Evolutionary conservation across 1,139 yeast genomes (phyloP).

Genomic region (Taphrina confusa): DNA sequence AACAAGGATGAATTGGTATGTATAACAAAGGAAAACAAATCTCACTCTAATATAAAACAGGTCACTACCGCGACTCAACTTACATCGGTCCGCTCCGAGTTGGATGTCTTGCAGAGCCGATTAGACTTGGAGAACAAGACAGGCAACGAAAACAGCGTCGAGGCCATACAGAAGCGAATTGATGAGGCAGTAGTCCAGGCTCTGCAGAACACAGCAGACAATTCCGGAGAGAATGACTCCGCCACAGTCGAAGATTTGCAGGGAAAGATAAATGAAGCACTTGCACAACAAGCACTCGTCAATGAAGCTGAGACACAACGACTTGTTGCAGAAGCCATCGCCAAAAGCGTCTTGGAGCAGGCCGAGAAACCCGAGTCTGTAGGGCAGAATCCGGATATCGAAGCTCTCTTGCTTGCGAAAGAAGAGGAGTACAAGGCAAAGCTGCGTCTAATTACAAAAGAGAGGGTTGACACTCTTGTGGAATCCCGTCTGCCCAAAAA

Average conservation of each 20-base stretch:
- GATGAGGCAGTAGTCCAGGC: constrained; percentile 40
- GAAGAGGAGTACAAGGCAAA: constrained; percentile 42
- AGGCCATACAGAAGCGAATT: constrained; percentile 41
- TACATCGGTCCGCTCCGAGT: constrained; percentile 2
- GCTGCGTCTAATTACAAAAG: constrained; percentile 39
- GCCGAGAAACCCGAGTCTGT: constrained; percentile 33
- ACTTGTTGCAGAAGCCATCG: constrained; percentile 41
- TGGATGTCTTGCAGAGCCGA: constrained; percentile 27
- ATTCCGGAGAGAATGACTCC: constrained; percentile 9
- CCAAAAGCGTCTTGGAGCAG: constrained; percentile 31
- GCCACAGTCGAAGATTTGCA: constrained; percentile 34
- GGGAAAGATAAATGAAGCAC: constrained; percentile 39
- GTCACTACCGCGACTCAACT: constrained; percentile 10
- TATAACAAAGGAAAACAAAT: no score
- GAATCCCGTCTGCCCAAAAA: constrained; percentile 33
- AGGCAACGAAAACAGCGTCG: constrained; percentile 43
- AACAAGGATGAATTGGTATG: constrained; percentile 45
- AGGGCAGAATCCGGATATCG: constrained; percentile 28
- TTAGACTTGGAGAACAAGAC: constrained; percentile 42
- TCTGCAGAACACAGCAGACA: constrained; percentile 35
- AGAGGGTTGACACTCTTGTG: constrained; percentile 23
- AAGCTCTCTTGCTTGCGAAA: constrained; percentile 39
- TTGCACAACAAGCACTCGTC: constrained; percentile 41
- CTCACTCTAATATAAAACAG: no score
- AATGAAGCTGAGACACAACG: constrained; percentile 40